Percentiles rank a stretch among this genome's conserved stretches.
These are phyloP conservation scores for Aspergillus chevalieri DNA, from an alignment of 2,329 filamentous ascomycete species.

Conservation along the genomic window DNA sequence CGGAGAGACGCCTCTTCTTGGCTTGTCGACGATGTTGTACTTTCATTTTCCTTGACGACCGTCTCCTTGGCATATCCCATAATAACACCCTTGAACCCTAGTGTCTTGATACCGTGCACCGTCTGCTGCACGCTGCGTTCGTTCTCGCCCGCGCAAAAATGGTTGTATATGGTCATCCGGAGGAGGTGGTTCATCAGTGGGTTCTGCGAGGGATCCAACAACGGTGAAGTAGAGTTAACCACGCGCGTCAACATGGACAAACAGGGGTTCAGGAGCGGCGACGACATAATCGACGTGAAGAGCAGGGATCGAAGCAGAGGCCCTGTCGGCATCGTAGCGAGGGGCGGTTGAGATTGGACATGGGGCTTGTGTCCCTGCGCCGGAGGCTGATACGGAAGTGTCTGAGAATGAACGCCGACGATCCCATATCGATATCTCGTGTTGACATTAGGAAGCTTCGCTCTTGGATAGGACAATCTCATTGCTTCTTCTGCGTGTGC, in stretches of 20 bases:
- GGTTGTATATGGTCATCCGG: constrained; percentile 39
- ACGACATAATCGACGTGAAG: constrained; percentile 16
- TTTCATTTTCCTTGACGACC: constrained; percentile 16
- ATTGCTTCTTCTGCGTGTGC: no score
- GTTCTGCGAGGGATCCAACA: constrained; percentile 40
- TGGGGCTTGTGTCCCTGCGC: no score
- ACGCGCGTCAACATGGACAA: constrained; percentile 27
- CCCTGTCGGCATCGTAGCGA: constrained; percentile 14
- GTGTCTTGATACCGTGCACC: constrained; percentile 31
- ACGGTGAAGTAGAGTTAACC: constrained; percentile 28
- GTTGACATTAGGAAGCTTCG: background rate
- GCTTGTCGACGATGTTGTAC: constrained; percentile 1
- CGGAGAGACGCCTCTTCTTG: constrained; percentile 12
- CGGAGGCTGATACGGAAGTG: background rate
- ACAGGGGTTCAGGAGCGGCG: constrained; percentile 11
- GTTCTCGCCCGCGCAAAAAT: constrained; percentile 45
- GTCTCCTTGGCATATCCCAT: constrained; percentile 44
- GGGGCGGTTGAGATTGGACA: constrained; percentile 2
- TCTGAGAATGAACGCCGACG: background rate
- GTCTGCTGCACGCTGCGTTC: constrained; percentile 33
- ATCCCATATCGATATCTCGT: background rate
- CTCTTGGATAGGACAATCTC: no score
- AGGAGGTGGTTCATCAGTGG: constrained; percentile 32
- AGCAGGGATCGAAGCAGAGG: constrained; percentile 13
- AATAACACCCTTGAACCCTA: constrained; percentile 46